A percentile compares a stretch with the other conserved stretches of the same genome.
These are phyloP conservation scores for Calonectria fujianensis DNA, from an alignment of 2,329 filamentous ascomycete genomes.

Conservation along the genomic window DNA sequence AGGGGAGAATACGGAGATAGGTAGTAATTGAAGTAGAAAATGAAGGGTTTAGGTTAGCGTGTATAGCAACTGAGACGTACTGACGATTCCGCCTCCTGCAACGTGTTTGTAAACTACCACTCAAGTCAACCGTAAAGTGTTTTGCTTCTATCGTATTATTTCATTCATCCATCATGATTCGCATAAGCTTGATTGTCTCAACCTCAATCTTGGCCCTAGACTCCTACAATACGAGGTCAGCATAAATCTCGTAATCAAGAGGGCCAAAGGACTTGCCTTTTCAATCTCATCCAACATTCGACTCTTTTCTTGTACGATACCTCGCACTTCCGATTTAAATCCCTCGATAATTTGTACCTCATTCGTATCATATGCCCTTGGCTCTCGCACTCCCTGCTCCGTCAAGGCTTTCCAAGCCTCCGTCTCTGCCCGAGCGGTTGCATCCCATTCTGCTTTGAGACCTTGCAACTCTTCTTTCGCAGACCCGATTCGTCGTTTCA, in stretches of 20 bases:
- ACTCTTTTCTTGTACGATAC: conserved; percentile 49
- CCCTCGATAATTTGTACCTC: not conserved
- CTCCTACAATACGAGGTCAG: conserved; percentile 49
- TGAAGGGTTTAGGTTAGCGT: conserved; percentile 49
- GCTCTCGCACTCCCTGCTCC: not conserved
- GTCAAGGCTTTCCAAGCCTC: conserved; percentile 48
- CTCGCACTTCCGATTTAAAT: conserved; percentile 50
- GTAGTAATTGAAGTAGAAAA: conserved; percentile 50
- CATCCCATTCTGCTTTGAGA: conserved; percentile 53
- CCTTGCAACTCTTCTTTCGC: conserved; percentile 52
- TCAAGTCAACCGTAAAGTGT: not conserved
- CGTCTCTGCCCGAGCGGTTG: conserved; percentile 47
- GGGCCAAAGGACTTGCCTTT: conserved; percentile 45
- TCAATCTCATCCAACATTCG: conserved; percentile 55
- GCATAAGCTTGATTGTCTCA: conserved; percentile 55
- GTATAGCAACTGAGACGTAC: conserved; percentile 13
- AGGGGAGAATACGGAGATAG: conserved; percentile 12
- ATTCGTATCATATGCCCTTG: not conserved
- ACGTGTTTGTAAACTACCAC: not conserved
- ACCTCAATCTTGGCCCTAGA: conserved; percentile 53
- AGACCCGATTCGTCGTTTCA: conserved; percentile 48
- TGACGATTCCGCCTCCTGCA: not conserved
- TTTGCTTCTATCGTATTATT: not conserved
- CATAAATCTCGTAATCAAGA: accelerated
- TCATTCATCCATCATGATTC: conserved; percentile 48